phyloP scores from a whole-genome alignment of 2,329 filamentous ascomycete genomes.

The Metarhizium guizhouense region DNA sequence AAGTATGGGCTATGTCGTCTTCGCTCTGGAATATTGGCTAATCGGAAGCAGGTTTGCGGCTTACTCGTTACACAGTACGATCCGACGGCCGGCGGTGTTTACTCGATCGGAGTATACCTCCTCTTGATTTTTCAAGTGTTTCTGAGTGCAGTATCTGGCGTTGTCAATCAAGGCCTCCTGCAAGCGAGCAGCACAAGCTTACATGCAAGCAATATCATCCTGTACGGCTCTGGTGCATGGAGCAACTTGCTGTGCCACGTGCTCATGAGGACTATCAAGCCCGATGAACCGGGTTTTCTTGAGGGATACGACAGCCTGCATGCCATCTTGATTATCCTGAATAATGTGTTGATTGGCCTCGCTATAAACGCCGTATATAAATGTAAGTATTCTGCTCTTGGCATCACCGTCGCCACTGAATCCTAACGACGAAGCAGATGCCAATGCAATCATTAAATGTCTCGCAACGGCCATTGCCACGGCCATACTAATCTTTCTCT shows the following conservation, averaged over 20 bases:
- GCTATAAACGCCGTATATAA: too few species aligned
- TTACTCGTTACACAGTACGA: too few species aligned
- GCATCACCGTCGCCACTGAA: too few species aligned
- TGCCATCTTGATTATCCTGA: too few species aligned
- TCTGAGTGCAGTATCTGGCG: slow-evolving; percentile 21
- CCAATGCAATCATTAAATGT: slow-evolving; percentile 24
- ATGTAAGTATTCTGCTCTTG: too few species aligned
- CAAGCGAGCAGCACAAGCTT: slow-evolving; percentile 21
- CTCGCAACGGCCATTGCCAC: slow-evolving; percentile 23
- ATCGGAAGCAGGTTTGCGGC: too few species aligned
- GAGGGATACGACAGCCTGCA: too few species aligned
- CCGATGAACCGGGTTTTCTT: too few species aligned
- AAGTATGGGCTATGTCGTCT: too few species aligned
- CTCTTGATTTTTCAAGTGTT: slow-evolving; percentile 22
- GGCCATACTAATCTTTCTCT: slow-evolving; percentile 21
- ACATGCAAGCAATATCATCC: slow-evolving; percentile 23
- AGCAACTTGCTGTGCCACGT: slow-evolving; percentile 22
- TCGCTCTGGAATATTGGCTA: too few species aligned
- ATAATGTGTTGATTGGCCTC: too few species aligned
- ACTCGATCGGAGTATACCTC: slow-evolving; percentile 19
- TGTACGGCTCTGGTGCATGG: slow-evolving; percentile 19
- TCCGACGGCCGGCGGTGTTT: slow-evolving; percentile 17
- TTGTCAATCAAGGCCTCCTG: slow-evolving; percentile 25
- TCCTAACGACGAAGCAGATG: slow-evolving; percentile 21
- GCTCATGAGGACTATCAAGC: slow-evolving; percentile 12